phyloP scores from a whole-genome alignment of 1,284 basidiomycete genomes.

The Pseudozyma hubeiensis region DNA sequence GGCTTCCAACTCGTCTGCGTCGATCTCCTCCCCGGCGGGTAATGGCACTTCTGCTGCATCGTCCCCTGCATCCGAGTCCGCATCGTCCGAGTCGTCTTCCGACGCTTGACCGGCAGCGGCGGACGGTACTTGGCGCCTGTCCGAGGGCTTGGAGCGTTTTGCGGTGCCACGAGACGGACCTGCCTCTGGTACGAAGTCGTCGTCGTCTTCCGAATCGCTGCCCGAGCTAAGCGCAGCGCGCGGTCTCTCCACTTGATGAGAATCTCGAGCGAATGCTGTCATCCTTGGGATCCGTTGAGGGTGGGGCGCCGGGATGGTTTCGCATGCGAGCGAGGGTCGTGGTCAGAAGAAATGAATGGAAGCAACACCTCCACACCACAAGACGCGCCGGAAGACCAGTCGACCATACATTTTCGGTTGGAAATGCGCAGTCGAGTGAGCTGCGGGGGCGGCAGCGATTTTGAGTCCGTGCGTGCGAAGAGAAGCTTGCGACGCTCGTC shows the following conservation, averaged over 20 bases:
- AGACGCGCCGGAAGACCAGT: no score
- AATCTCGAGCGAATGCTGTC: no score
- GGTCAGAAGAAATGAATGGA: no score
- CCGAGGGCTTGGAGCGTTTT: neutral
- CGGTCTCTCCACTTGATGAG: neutral
- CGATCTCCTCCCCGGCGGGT: conserved; percentile 16
- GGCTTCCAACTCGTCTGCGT: conserved; percentile 41
- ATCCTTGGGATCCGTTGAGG: no score
- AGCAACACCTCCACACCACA: no score
- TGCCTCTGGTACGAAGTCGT: conserved; percentile 36
- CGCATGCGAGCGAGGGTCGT: no score
- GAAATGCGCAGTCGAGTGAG: no score
- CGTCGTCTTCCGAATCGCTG: conserved; percentile 34
- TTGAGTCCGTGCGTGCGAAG: no score
- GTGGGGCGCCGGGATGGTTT: no score
- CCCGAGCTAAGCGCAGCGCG: conserved; percentile 7
- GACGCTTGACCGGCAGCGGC: neutral
- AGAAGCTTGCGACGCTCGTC: no score
- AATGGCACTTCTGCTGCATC: neutral
- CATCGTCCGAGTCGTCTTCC: conserved; percentile 14
- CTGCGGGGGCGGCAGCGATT: no score
- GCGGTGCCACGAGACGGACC: conserved; percentile 1
- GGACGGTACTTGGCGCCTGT: neutral
- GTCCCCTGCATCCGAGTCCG: conserved; percentile 9
- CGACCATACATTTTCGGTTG: neutral